These are phyloP conservation scores for Pleodorina starrii DNA, from an alignment of 139 green algal species.

Conservation along the genomic window DNA sequence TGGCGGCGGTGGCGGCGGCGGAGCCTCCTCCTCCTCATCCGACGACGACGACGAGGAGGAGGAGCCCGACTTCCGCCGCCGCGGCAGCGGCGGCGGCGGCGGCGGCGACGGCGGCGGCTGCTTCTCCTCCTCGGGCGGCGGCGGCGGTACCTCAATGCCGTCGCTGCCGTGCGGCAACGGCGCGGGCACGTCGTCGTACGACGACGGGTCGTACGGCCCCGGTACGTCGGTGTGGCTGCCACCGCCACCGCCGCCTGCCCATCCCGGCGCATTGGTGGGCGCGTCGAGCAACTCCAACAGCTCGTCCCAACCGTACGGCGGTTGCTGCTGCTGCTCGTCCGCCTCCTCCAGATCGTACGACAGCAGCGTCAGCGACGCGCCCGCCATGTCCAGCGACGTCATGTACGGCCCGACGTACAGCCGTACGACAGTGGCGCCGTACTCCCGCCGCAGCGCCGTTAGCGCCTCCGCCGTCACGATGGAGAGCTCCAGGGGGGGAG, in stretches of 20 bases:
- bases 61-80: not conserved
- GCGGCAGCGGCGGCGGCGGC: not conserved
- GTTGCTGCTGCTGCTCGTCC: no score
- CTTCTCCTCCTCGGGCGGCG: not conserved
- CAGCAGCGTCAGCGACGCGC: conserved; percentile 67
- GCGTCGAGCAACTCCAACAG: conserved; percentile 74
- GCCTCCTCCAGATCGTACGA: conserved; percentile 24
- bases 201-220: conserved; percentile 1
- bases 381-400: conserved; percentile 88
- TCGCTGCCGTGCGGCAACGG: not conserved
- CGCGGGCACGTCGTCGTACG: not conserved
- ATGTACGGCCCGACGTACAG: conserved; percentile 81
- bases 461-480: conserved; percentile 54
- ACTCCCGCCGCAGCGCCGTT: not conserved
- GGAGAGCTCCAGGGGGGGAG: conserved; percentile 78
- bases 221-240: conserved; percentile 4
- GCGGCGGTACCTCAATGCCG: conserved; percentile 3
- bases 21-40: not conserved
- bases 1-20: not conserved
- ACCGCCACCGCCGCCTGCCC: conserved; percentile 28
- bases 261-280: conserved; percentile 54
- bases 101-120: not conserved
- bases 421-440: not conserved
- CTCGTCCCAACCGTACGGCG: conserved; percentile 16
- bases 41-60: not conserved